Conservation (phyloP, 331 rosid species). For the Malus hybrid region DNA sequence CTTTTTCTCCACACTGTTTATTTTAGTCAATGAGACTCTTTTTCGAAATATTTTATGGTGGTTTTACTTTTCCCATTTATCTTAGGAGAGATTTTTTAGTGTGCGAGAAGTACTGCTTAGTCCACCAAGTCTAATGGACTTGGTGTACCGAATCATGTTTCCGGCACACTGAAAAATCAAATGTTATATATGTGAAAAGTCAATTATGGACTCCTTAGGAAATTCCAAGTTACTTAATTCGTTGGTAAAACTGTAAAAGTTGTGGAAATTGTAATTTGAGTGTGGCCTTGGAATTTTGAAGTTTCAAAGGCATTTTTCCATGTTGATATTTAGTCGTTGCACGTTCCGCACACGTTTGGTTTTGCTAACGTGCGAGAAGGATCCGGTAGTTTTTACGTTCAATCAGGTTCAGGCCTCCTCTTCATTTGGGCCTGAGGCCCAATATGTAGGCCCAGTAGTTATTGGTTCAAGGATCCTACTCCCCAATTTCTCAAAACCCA, state of each 20-base stretch:
- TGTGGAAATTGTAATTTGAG: not conserved
- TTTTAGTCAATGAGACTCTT: too few relatives aligned
- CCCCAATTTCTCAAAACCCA: not conserved
- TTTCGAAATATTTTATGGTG: too few relatives aligned
- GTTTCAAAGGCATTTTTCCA: not conserved
- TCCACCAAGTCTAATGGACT: too few relatives aligned
- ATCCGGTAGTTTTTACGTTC: not conserved
- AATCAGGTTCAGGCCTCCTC: not conserved
- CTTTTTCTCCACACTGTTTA: too few relatives aligned
- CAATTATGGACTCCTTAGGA: not conserved
- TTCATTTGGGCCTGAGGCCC: too few relatives aligned
- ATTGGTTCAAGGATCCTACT: not conserved
- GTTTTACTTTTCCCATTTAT: too few relatives aligned
- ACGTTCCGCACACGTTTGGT: not conserved
- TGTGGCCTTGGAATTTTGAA: not conserved
- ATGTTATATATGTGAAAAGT: not conserved
- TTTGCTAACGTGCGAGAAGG: conserved; percentile 1
- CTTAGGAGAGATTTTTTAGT: too few relatives aligned
- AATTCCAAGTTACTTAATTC: not conserved
- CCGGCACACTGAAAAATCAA: not conserved
- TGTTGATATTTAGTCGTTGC: not conserved
- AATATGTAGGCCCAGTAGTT: too few relatives aligned
- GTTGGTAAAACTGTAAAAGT: not conserved
- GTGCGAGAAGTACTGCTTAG: too few relatives aligned
- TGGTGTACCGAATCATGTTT: too few relatives aligned